These are phyloP conservation scores for Ascochyta fabae DNA, from an alignment of 2,329 filamentous ascomycete species.

Conservation along the genomic window DNA sequence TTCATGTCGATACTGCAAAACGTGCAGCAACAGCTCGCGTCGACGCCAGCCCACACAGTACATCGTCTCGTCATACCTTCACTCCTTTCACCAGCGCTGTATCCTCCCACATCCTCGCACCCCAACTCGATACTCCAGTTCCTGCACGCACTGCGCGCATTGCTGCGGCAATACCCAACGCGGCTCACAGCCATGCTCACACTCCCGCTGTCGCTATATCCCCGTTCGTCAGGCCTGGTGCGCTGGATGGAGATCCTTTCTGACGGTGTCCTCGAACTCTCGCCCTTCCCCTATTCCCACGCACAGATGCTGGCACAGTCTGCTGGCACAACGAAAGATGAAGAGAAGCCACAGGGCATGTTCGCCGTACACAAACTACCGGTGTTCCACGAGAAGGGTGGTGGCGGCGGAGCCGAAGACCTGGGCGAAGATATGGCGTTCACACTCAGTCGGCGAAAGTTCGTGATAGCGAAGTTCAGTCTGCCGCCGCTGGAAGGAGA, in stretches of 20 bases:
- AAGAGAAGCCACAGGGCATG: slow-evolving; percentile 85
- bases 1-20: slow-evolving; percentile 71
- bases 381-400: slow-evolving; percentile 85
- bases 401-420: slow-evolving; percentile 68
- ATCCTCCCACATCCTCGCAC: slow-evolving; percentile 71
- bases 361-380: slow-evolving; percentile 83
- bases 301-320: slow-evolving; percentile 57
- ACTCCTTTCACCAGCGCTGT: slow-evolving; percentile 84
- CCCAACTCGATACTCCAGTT: slow-evolving; percentile 80
- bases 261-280: slow-evolving; percentile 86
- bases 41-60: slow-evolving; percentile 62
- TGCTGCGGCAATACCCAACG: slow-evolving; percentile 71
- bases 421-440: slow-evolving; percentile 89
- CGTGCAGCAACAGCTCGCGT: slow-evolving; percentile 61
- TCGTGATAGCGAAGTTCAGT: slow-evolving; percentile 87
- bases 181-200: slow-evolving; percentile 77
- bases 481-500: slow-evolving; percentile 86
- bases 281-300: slow-evolving; percentile 69
- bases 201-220: slow-evolving; percentile 79
- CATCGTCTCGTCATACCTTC: slow-evolving; percentile 87
- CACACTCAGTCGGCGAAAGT: slow-evolving; percentile 80
- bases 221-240: slow-evolving; percentile 75
- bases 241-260: slow-evolving; percentile 85
- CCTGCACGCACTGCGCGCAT: slow-evolving; percentile 75
- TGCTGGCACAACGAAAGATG: slow-evolving; percentile 62